Conservation (phyloP, 2,329 filamentous ascomycete genomes). For the Exserohilum rostratum region DNA sequence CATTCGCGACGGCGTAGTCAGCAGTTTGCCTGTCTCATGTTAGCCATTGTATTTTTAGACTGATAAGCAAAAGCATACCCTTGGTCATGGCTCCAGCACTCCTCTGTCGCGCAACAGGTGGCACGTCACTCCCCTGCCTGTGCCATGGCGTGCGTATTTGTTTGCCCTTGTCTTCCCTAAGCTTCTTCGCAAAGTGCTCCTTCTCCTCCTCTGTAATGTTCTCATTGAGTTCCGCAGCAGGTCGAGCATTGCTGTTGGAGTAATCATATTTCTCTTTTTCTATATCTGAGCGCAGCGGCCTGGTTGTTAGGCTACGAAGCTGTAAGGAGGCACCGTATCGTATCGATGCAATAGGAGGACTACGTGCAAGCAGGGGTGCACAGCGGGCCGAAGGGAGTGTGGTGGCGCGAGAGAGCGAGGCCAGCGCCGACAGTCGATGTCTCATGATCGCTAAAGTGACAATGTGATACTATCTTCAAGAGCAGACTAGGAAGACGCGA, state of each 20-base stretch:
- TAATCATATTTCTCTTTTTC: constrained; percentile 27
- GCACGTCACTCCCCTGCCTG: constrained; percentile 63
- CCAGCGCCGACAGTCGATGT: constrained; percentile 36
- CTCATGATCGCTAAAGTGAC: constrained; percentile 30
- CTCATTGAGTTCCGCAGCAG: constrained; percentile 51
- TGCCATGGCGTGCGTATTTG: constrained; percentile 71
- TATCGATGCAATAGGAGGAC: neutral
- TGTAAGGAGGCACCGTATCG: constrained; percentile 2
- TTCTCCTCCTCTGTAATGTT: constrained; percentile 55
- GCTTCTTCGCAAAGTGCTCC: constrained; percentile 51
- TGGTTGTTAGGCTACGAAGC: constrained; percentile 1
- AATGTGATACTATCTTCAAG: neutral
- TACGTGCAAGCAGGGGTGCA: constrained; percentile 9
- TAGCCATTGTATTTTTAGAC: neutral
- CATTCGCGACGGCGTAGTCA: constrained; percentile 80
- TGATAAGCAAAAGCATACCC: constrained; percentile 50
- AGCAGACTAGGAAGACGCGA: constrained; percentile 1
- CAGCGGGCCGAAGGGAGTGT: constrained; percentile 19
- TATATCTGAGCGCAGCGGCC: constrained; percentile 4
- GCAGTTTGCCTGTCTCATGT: constrained; percentile 66
- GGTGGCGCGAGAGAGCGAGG: constrained; percentile 25
- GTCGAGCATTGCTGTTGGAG: constrained; percentile 43
- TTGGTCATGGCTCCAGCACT: constrained; percentile 68
- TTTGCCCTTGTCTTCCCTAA: constrained; percentile 58
- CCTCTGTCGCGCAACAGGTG: constrained; percentile 60